Percentiles rank a stretch among this genome's conserved stretches.
phyloP scores from a whole-genome alignment of 2,329 filamentous ascomycete species.

The Ilyonectria robusta region DNA sequence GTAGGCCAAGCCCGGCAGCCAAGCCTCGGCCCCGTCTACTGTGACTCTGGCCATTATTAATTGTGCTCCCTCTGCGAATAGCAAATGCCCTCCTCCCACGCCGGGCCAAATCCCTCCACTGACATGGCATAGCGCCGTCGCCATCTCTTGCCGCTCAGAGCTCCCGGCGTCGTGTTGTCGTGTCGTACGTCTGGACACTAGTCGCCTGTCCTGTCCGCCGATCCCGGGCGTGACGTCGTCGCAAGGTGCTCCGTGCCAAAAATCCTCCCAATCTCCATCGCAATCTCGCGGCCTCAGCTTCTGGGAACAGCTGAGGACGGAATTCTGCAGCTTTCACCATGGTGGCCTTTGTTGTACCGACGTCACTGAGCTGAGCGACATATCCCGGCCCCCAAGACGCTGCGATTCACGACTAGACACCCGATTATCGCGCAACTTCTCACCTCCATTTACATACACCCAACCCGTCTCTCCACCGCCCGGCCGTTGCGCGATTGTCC shows the following conservation, averaged over 20 bases:
- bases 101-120: no score
- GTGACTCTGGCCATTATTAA: no score
- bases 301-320: no score
- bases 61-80: no score
- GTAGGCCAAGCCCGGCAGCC: slow-evolving; percentile 10
- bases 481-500: slow-evolving; percentile 11
- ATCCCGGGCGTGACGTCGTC: slow-evolving; percentile 5
- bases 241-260: slow-evolving; percentile 4
- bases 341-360: neutral
- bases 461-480: neutral
- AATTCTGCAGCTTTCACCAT: neutral
- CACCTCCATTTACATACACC: neutral
- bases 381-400: no score
- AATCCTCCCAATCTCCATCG: neutral
- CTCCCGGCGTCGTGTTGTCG: neutral
- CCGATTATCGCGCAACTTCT: neutral
- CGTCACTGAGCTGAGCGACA: neutral
- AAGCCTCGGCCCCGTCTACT: slow-evolving; percentile 8
- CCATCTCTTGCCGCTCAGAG: neutral
- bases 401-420: no score
- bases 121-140: neutral
- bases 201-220: neutral
- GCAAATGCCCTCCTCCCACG: no score
- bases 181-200: neutral
- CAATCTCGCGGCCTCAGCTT: neutral